Conservation (phyloP, 176 grass and related monocot genomes). For the Ananas comosus region DNA sequence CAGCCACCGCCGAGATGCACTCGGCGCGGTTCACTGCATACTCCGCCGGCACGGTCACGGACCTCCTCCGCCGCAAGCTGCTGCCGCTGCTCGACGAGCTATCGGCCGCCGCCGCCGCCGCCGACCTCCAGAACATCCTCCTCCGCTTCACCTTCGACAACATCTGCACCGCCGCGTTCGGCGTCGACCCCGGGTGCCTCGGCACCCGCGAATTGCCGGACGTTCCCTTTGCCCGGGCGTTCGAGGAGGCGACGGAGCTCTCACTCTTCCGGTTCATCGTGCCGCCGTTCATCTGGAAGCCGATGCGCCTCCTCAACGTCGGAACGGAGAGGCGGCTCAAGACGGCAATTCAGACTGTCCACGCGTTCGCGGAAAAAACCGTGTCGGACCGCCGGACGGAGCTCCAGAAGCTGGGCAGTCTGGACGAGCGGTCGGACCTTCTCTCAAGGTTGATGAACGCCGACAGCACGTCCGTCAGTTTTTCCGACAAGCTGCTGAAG, state of each 20-base stretch:
- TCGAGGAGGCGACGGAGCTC: slow-evolving; percentile 71
- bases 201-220: slow-evolving; percentile 41
- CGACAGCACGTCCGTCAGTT: background rate
- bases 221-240: slow-evolving; percentile 73
- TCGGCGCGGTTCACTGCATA: slow-evolving; percentile 48
- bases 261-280: slow-evolving; percentile 53
- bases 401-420: slow-evolving; percentile 30
- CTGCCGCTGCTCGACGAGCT: slow-evolving; percentile 32
- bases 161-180: slow-evolving; percentile 70
- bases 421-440: slow-evolving; percentile 41
- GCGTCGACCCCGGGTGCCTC: slow-evolving; percentile 63
- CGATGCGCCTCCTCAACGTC: slow-evolving; percentile 40
- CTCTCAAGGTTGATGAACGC: slow-evolving; percentile 48
- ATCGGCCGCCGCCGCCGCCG: background rate
- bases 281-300: slow-evolving; percentile 78
- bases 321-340: slow-evolving; percentile 52
- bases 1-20: slow-evolving; percentile 71
- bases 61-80: slow-evolving; percentile 33
- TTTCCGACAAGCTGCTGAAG: slow-evolving; percentile 65
- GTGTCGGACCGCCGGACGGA: slow-evolving; percentile 48
- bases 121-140: slow-evolving; percentile 58
- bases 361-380: slow-evolving; percentile 44
- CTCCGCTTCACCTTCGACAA: slow-evolving; percentile 90
- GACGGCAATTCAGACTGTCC: slow-evolving; percentile 33
- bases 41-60: slow-evolving; percentile 34